Conservation (phyloP, 805 yeast species). For the Wickerhamiella sergipiensis region DNA sequence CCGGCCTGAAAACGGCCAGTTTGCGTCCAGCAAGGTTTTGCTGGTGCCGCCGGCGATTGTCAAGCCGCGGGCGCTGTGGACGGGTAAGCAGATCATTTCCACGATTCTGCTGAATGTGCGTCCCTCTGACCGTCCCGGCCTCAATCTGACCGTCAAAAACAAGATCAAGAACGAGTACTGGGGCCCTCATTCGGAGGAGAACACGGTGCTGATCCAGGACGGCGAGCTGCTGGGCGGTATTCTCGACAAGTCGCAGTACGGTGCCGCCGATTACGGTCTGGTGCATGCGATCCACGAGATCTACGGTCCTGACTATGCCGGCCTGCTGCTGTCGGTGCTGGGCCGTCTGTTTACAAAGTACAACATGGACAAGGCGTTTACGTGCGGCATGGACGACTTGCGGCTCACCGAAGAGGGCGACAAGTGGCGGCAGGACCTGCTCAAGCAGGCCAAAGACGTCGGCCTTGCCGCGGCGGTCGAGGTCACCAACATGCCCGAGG, state of each 20-base stretch:
- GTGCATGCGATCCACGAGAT: constrained; percentile 94
- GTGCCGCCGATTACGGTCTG: constrained; percentile 93
- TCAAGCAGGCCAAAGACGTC: constrained; percentile 60
- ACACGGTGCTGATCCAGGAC: constrained; percentile 67
- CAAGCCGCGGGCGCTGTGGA: constrained; percentile 89
- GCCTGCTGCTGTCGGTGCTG: constrained; percentile 77
- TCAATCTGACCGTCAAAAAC: constrained; percentile 70
- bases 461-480: constrained; percentile 92
- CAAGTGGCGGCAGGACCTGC: constrained; percentile 70
- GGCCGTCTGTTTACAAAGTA: constrained; percentile 93
- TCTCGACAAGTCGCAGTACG: constrained; percentile 94
- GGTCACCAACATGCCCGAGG: constrained; percentile 65
- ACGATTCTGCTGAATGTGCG: constrained; percentile 82
- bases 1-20: constrained; percentile 95
- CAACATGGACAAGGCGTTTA: constrained; percentile 81
- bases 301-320: constrained; percentile 84
- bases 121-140: constrained; percentile 81
- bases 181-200: constrained; percentile 76
- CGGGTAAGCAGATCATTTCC: constrained; percentile 92
- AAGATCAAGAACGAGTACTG: constrained; percentile 91
- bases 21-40: constrained; percentile 40
- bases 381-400: constrained; percentile 99
- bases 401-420: constrained; percentile 87
- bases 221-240: constrained; percentile 90
- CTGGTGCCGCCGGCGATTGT: constrained; percentile 82